Percentiles rank a stretch among this genome's conserved stretches.
These are phyloP conservation scores for Barbarea vulgaris DNA, from an alignment of 345 rosid genomes.

Conservation along the genomic window DNA sequence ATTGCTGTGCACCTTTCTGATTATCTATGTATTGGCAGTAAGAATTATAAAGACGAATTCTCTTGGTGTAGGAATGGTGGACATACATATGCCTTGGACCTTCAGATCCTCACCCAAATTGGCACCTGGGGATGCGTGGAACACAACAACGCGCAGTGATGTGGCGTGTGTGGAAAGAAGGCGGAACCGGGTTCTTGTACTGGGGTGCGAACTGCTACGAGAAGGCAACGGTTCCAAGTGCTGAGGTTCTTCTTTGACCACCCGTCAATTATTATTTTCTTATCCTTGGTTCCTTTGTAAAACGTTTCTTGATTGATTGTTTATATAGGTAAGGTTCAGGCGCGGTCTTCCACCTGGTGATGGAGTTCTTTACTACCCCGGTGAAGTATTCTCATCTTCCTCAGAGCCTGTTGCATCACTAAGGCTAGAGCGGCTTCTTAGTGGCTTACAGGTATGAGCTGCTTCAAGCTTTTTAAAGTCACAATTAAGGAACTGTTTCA, in stretches of 20 bases:
- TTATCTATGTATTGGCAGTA: not conserved
- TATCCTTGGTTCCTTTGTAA: not conserved
- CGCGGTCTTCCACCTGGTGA: constrained; percentile 96
- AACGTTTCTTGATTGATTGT: not conserved
- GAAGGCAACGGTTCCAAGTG: constrained; percentile 87
- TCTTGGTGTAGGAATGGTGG: constrained; percentile 84
- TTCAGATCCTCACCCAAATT: constrained; percentile 96
- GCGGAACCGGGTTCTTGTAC: constrained; percentile 89
- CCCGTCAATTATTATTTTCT: not conserved
- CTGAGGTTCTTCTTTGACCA: constrained; percentile 62
- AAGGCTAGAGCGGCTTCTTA: constrained; percentile 87
- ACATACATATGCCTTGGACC: constrained; percentile 98
- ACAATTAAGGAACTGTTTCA: not conserved
- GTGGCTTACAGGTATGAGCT: constrained; percentile 81
- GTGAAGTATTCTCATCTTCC: constrained; percentile 91
- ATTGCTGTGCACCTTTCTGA: not conserved
- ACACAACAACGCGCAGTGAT: constrained; percentile 97
- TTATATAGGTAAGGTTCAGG: constrained; percentile 74
- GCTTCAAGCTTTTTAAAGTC: constrained; percentile 4
- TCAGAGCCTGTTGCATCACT: constrained; percentile 82
- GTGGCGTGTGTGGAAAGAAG: constrained; percentile 99
- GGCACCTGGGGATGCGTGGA: constrained; percentile 99
- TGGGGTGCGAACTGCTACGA: constrained; percentile 99
- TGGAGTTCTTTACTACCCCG: constrained; percentile 89
- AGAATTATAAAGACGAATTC: not conserved